Percentiles rank a stretch among this genome's conserved stretches.
phyloP scores from a whole-genome alignment of 768 basidiomycete species.

The Leccinellum luteum region DNA sequence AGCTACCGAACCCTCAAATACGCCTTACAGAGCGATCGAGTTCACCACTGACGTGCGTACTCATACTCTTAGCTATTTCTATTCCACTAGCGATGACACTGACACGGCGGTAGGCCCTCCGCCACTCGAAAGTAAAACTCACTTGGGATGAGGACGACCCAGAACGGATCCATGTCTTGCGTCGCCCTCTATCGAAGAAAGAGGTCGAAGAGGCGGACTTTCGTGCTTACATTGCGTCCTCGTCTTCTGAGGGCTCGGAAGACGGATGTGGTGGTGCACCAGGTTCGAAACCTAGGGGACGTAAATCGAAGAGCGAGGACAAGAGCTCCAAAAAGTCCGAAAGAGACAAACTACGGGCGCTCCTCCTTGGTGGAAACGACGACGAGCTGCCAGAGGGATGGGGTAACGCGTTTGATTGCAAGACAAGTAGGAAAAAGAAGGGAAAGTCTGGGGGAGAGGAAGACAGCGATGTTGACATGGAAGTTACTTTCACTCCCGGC shows the following conservation, averaged over 20 bases:
- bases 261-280: conserved; percentile 10
- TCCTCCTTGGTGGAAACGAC: conserved; percentile 66
- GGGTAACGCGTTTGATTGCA: conserved; percentile 44
- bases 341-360: conserved; percentile 70
- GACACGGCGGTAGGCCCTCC: conserved; percentile 64
- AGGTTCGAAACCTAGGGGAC: neutral
- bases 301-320: conserved; percentile 13
- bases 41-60: conserved; percentile 86
- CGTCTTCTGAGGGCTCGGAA: conserved; percentile 58
- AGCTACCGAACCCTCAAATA: conserved; percentile 61
- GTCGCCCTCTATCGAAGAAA: conserved; percentile 72
- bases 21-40: conserved; percentile 72
- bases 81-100: neutral
- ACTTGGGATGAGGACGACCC: conserved; percentile 99
- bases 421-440: conserved; percentile 4
- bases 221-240: conserved; percentile 71
- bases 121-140: conserved; percentile 96
- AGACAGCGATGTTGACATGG: conserved; percentile 70
- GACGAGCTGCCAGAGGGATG: conserved; percentile 84
- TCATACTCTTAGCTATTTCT: neutral
- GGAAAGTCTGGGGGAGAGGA: conserved; percentile 22
- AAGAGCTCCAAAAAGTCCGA: conserved; percentile 40
- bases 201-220: conserved; percentile 94
- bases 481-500: conserved; percentile 93
- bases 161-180: conserved; percentile 75